Percentiles rank a stretch among this genome's conserved stretches.
These are phyloP conservation scores for Neurospora sp. DNA, from an alignment of 495 filamentous ascomycete species.

Conservation along the genomic window DNA sequence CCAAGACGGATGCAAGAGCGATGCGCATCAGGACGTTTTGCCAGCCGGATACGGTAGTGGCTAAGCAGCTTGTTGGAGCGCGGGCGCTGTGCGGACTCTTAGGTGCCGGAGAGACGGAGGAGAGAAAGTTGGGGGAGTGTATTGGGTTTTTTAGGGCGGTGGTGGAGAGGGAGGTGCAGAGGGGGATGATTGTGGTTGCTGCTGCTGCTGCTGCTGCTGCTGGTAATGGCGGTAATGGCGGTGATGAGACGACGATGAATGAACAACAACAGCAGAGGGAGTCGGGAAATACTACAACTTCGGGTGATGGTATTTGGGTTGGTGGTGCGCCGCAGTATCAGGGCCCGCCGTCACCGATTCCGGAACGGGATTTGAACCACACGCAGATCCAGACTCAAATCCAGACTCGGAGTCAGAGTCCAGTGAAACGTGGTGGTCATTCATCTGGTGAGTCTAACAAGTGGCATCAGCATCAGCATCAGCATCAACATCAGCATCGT, in stretches of 20 bases:
- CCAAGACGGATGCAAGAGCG: constrained; percentile 28
- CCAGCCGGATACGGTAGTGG: constrained; percentile 37
- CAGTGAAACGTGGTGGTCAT: neutral
- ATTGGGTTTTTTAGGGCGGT: constrained; percentile 27
- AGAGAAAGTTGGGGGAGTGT: constrained; percentile 27
- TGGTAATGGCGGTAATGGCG: neutral
- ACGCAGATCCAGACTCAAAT: neutral
- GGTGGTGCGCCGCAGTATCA: neutral
- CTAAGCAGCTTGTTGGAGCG: constrained; percentile 34
- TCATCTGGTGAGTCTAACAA: neutral
- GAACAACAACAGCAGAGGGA: neutral
- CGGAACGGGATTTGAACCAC: neutral
- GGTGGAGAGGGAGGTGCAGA: constrained; percentile 20
- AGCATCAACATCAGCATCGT: neutral
- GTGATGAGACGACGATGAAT: neutral
- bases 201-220: neutral
- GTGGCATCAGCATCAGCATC: neutral
- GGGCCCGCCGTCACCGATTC: neutral
- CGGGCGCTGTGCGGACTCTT: constrained; percentile 29
- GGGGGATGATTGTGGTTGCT: neutral
- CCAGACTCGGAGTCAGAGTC: neutral
- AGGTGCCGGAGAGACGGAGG: constrained; percentile 19
- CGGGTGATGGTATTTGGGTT: neutral
- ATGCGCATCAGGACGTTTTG: constrained; percentile 35
- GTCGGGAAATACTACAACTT: neutral